These are phyloP conservation scores for Epichloe coenophiala DNA, from an alignment of 2,329 filamentous ascomycete species.

Conservation along the genomic window DNA sequence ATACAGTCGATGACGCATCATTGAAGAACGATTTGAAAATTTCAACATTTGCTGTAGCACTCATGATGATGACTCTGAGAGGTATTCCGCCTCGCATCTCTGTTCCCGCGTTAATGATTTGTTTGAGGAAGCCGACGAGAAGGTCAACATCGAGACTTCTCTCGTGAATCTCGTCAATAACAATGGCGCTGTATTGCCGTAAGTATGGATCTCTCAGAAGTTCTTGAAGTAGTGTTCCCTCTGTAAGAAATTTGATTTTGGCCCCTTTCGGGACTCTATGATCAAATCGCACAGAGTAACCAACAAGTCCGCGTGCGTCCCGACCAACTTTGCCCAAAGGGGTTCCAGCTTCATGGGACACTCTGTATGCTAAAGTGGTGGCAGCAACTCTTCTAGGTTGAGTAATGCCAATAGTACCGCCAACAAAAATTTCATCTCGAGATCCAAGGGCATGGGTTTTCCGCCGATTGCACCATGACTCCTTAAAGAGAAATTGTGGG, in stretches of 20 bases:
- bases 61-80: constrained; percentile 90
- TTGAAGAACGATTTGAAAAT: constrained; percentile 65
- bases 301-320: constrained; percentile 48
- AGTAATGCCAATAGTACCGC: constrained; percentile 81
- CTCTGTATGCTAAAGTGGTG: constrained; percentile 76
- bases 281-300: constrained; percentile 92
- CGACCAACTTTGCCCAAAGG: constrained; percentile 29
- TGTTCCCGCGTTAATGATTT: constrained; percentile 51
- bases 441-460: constrained; percentile 33
- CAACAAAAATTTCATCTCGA: constrained; percentile 38
- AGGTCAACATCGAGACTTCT: constrained; percentile 89
- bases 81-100: constrained; percentile 56
- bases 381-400: constrained; percentile 90
- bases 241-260: constrained; percentile 84
- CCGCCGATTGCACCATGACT: constrained; percentile 62
- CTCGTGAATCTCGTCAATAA: constrained; percentile 97
- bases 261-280: constrained; percentile 71
- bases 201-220: constrained; percentile 75
- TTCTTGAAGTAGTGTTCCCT: constrained; percentile 93
- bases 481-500: constrained; percentile 70
- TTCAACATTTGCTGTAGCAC: constrained; percentile 84
- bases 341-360: constrained; percentile 60
- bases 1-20: constrained; percentile 9
- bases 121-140: constrained; percentile 74
- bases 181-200: constrained; percentile 72